Evolutionary conservation across 2,329 filamentous ascomycete genomes (phyloP).

Genomic region (Neoscytalidium dimidiatum): DNA sequence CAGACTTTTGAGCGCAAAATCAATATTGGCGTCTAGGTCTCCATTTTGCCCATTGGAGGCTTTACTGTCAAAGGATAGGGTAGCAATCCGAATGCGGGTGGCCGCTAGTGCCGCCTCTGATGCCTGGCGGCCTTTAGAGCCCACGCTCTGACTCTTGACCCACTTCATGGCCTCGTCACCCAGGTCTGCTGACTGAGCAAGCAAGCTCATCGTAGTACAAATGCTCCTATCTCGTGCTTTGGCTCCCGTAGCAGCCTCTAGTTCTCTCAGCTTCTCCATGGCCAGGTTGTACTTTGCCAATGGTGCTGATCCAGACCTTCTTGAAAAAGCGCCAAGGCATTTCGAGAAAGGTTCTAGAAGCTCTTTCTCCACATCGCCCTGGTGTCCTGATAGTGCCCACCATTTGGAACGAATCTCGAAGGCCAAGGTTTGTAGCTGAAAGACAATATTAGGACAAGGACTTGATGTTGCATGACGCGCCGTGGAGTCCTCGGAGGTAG

Average conservation of each 20-base stretch:
- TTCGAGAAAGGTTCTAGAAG: constrained; percentile 65
- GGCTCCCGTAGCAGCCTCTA: not conserved
- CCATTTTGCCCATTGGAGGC: constrained; percentile 25
- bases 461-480: constrained; percentile 58
- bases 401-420: constrained; percentile 63
- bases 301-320: constrained; percentile 48
- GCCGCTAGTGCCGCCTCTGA: constrained; percentile 31
- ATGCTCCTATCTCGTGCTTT: constrained; percentile 17
- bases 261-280: not conserved
- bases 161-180: constrained; percentile 37
- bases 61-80: constrained; percentile 33
- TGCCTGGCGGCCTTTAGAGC: constrained; percentile 21
- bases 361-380: constrained; percentile 63
- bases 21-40: constrained; percentile 26
- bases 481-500: constrained; percentile 60
- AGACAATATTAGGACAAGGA: constrained; percentile 57
- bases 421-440: constrained; percentile 66
- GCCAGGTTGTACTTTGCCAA: constrained; percentile 44
- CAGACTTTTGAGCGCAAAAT: constrained; percentile 30
- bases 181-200: constrained; percentile 37
- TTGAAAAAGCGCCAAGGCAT: constrained; percentile 62
- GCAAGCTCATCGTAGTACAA: constrained; percentile 29
- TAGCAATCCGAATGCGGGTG: constrained; percentile 31
- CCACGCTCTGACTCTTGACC: constrained; percentile 23
- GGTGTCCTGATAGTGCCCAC: constrained; percentile 65